Conservation (phyloP, 495 filamentous ascomycete genomes). For the Trichoderma gamsii region DNA sequence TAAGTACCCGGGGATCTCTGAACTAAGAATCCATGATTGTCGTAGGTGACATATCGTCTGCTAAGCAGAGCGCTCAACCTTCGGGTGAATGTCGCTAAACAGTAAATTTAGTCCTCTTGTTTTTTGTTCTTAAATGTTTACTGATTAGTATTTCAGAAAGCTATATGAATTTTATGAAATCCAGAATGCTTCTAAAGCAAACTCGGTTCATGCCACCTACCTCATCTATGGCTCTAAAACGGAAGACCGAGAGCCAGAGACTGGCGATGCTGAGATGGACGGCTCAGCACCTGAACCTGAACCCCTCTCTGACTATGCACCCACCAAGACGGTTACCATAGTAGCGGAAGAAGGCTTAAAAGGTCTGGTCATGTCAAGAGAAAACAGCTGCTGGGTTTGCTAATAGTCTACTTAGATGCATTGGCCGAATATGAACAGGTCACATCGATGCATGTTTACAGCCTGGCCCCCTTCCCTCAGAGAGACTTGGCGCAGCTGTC, state of each 20-base stretch:
- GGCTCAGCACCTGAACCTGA: slow-evolving; percentile 59
- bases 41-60: slow-evolving; percentile 66
- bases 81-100: slow-evolving; percentile 71
- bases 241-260: slow-evolving; percentile 35
- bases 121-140: neutral
- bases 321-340: slow-evolving; percentile 58
- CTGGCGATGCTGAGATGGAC: slow-evolving; percentile 69
- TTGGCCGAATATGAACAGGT: slow-evolving; percentile 65
- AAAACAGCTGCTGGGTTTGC: neutral
- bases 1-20: neutral
- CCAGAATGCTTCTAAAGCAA: slow-evolving; percentile 72
- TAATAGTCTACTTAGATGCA: slow-evolving; percentile 44
- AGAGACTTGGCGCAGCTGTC: slow-evolving; percentile 68
- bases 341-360: slow-evolving; percentile 75
- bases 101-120: slow-evolving; percentile 38
- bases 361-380: slow-evolving; percentile 37
- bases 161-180: slow-evolving; percentile 79
- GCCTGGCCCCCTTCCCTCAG: slow-evolving; percentile 57
- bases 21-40: neutral
- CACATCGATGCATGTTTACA: slow-evolving; percentile 79
- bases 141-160: slow-evolving; percentile 50
- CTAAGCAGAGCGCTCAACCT: slow-evolving; percentile 66
- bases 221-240: slow-evolving; percentile 61
- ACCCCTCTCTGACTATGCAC: slow-evolving; percentile 34
- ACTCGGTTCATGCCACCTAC: slow-evolving; percentile 79